Base-by-base conservation (phyloP, 108 stramenopile species). In the Skeletonema costatum region DNA sequence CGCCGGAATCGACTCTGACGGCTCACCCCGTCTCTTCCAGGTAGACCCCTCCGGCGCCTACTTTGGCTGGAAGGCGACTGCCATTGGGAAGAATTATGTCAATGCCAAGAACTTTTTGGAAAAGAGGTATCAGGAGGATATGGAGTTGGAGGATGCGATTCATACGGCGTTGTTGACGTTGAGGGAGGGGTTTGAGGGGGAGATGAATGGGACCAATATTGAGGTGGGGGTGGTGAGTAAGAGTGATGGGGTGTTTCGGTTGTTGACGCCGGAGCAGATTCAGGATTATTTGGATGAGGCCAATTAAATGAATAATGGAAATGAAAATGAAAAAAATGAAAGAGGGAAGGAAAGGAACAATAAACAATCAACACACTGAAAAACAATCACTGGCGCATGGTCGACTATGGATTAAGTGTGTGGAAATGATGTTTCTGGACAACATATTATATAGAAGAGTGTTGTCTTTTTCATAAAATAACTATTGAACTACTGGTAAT, bases 41-140 rank as follows among this genome's bases (percentile, higher is more conserved):
- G 98, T 99, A 7, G 99, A 99, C 83, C 99, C 99, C 1, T 92
- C 90, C 2, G 99, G 99, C 2, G 93, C 98, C 13, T 99, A 97
- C 83, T 99, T 99, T 85, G 98, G 95, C 8, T 99, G 99, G 99
- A 98, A 98, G 87, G 99, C 99, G 35, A 98, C 98, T 39, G 99
- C 99, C 14, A 99, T 99, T 81, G 99, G 99, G 13, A 98, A 98
- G 80, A 97, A 98, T 73, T 97, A 95, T 78, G 91, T 98, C 60
- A 97, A 97, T 83, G 99, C 99, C 76, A 99, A 98, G 76, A 96
- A 92, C 73, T 99, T 99, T 81, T 75, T 99, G 74, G 99, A 99
- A 81, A 98, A 97, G 80, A 90, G 98, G 39, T 98, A 85, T 74
- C 94, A 74, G 30, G 94, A 97, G 35, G 96, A 99, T 71, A 98